A percentile compares a stretch with the other conserved stretches of the same genome.
Evolutionary conservation across 371 early-diverging fungal species (phyloP).

Genomic region (Syncephalastrum contaminatum): DNA sequence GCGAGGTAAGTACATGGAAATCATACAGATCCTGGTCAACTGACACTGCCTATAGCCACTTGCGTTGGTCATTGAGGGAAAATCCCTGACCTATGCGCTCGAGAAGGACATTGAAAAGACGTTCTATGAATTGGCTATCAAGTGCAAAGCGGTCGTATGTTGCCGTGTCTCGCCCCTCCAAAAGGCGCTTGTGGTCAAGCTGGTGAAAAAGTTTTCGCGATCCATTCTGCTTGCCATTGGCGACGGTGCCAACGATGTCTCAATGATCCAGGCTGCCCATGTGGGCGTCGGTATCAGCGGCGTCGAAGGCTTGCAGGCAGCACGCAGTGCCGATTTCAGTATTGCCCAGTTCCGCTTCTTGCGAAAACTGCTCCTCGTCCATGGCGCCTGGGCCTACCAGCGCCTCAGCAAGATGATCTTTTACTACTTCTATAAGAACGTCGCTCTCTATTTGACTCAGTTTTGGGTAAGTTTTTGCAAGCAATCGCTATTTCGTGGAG

Average conservation of each 20-base stretch:
- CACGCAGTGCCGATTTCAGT: slow-evolving; percentile 95
- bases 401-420: slow-evolving; percentile 84
- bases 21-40: not conserved
- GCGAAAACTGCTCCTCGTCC: slow-evolving; percentile 87
- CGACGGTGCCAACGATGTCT: slow-evolving; percentile 99
- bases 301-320: slow-evolving; percentile 96
- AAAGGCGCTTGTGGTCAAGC: slow-evolving; percentile 91
- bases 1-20: not conserved
- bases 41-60: slow-evolving; percentile 43
- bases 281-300: slow-evolving; percentile 98
- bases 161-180: slow-evolving; percentile 95
- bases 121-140: slow-evolving; percentile 75
- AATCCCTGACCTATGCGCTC: slow-evolving; percentile 67
- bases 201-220: slow-evolving; percentile 76
- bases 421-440: slow-evolving; percentile 96
- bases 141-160: slow-evolving; percentile 87
- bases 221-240: slow-evolving; percentile 90
- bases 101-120: slow-evolving; percentile 68
- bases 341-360: slow-evolving; percentile 93
- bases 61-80: slow-evolving; percentile 75
- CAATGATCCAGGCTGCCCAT: slow-evolving; percentile 98
- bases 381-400: slow-evolving; percentile 94
- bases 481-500: not conserved
- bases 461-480: slow-evolving; percentile 72
- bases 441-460: slow-evolving; percentile 95